Base-by-base conservation (phyloP, 805 yeast genomes). In the Clavispora carvajalis region DNA sequence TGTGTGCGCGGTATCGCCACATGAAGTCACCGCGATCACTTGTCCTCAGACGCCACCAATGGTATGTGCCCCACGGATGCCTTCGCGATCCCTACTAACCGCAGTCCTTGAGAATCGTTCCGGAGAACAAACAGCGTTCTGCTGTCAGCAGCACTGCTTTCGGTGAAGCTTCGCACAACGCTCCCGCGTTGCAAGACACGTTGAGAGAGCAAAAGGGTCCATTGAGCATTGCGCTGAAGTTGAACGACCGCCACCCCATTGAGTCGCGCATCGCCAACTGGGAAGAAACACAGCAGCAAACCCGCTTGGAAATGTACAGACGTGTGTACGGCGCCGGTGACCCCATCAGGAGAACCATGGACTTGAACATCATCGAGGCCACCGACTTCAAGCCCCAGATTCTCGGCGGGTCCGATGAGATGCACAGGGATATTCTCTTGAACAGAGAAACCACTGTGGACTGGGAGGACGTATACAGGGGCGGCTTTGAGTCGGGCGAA, bases 321-420 rank as follows among this genome's bases (percentile, higher is more conserved):
- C 77, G 95, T 50, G 65, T 85, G 13, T 89, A 85, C 60, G 99
- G 99, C 12, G 79, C 91, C 36, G 96, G 93, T 9, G 98, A 86
- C 55, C 97, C 99, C 7, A 84, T 91, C 61, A 82, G 82, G 57
- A 76, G 97, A 56, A 79, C 82, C 23, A 89, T 93, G 96, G 99
- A 93, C 54, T 67, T 86, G 56, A 70, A 78, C 41, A 74, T 91
- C 19, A 83, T 91, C 3, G 77, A 79, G 34, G 69, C 73, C 36
- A 77, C 85, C 11, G 88, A 85, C 44, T 80, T 80, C 60, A 79
- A 72, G 46, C 96, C 96, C 6, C 56, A 64, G 23, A 60, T 73
- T 5, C 62, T 80, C 35, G 88, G 88, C 11, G 83, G 80, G 6
- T 52, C 77, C 6, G 66, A 73, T 34, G 69, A 75, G 43, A 43